phyloP scores from a whole-genome alignment of 1,284 basidiomycete species.

The Cutaneotrichosporon spelunceum region DNA sequence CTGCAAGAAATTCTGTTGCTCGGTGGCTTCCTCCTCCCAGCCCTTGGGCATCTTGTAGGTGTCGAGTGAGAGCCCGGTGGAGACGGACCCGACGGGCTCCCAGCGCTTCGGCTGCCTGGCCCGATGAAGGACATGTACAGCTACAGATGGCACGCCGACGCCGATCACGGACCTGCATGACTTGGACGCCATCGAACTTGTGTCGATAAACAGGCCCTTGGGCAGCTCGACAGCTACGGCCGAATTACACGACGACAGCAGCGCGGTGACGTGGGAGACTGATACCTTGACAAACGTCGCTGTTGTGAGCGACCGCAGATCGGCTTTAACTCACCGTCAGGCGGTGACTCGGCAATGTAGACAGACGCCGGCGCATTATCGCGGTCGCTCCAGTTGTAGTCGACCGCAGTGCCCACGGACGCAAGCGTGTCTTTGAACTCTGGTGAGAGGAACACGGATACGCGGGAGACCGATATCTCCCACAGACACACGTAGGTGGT shows the following conservation, averaged over 20 bases:
- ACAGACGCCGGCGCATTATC: conserved; percentile 74
- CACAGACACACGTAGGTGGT: conserved; percentile 84
- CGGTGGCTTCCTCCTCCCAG: conserved; percentile 57
- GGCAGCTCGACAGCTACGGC: conserved; percentile 61
- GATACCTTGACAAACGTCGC: conserved; percentile 70
- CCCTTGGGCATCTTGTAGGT: conserved; percentile 64
- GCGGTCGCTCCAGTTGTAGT: conserved; percentile 66
- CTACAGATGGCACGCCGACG: conserved; percentile 27
- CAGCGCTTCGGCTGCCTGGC: conserved; percentile 53
- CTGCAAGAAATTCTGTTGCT: conserved; percentile 66
- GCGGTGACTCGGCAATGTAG: conserved; percentile 62
- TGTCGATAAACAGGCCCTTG: conserved; percentile 62
- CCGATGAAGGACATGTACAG: conserved; percentile 26
- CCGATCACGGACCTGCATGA: conserved; percentile 49
- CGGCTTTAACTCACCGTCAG: conserved; percentile 63
- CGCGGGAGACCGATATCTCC: conserved; percentile 68
- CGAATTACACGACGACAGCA: conserved; percentile 58
- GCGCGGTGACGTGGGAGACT: conserved; percentile 58
- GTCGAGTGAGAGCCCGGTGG: conserved; percentile 63
- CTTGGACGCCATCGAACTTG: conserved; percentile 68
- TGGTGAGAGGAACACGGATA: conserved; percentile 62
- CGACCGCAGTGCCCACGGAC: conserved; percentile 61
- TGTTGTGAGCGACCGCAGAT: conserved; percentile 33
- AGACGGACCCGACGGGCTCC: conserved; percentile 64
- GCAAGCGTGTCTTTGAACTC: conserved; percentile 58